Conservation (phyloP, 768 basidiomycete species). For the Coprinopsis cinerea region DNA sequence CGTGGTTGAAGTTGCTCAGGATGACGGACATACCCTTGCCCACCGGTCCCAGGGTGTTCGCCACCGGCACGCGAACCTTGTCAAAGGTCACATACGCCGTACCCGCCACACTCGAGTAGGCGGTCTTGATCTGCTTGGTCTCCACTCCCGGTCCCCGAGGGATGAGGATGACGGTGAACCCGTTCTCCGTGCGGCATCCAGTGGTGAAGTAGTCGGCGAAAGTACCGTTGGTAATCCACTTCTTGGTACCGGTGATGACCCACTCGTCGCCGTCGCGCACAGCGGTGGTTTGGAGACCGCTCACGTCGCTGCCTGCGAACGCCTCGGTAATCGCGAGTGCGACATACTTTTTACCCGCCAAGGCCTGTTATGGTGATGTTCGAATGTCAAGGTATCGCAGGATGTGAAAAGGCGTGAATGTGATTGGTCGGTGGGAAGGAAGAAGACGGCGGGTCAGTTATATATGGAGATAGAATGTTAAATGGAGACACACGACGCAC, state of each 20-base stretch:
- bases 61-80: slow-evolving; percentile 74
- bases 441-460: too few relatives aligned
- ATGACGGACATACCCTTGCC: slow-evolving; percentile 82
- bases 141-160: slow-evolving; percentile 66
- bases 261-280: slow-evolving; percentile 79
- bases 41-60: slow-evolving; percentile 83
- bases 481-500: slow-evolving; percentile 28
- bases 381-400: background rate
- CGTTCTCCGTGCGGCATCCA: slow-evolving; percentile 68
- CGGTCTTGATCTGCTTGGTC: slow-evolving; percentile 88
- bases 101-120: slow-evolving; percentile 88
- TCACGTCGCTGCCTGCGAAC: slow-evolving; percentile 84
- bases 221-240: slow-evolving; percentile 92
- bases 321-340: slow-evolving; percentile 91
- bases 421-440: too few relatives aligned
- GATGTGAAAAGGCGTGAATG: too few relatives aligned
- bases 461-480: background rate
- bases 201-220: slow-evolving; percentile 86
- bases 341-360: slow-evolving; percentile 78
- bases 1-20: slow-evolving; percentile 84
- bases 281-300: slow-evolving; percentile 81
- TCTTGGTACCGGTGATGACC: slow-evolving; percentile 92
- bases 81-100: slow-evolving; percentile 84
- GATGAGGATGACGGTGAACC: slow-evolving; percentile 73
- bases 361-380: slow-evolving; percentile 22